Evolutionary conservation across 345 rosid species (phyloP), one percentile per base, ranked within the genome.

Genomic region (Pistacia integerrima): DNA sequence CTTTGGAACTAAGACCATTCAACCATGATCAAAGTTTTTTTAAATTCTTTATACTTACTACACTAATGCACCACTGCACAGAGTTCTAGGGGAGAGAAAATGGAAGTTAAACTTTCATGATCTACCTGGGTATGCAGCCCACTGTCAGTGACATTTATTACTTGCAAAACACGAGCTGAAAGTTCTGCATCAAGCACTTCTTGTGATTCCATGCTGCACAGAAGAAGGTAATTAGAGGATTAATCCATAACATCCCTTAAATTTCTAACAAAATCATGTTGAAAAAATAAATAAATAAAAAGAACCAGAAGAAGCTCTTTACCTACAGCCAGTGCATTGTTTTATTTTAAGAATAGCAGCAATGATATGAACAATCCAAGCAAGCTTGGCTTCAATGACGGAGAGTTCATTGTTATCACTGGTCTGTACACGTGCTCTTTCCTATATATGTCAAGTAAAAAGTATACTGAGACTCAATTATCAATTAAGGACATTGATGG

Each of bases 111-210:
- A 64, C 52, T 33, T 67, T 56, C 72, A 70, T 81, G 71, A 61
- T 56, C 70, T 80, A 93, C 98, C 97, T 94, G 98, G 81, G 85
- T 81, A 79, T 91, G 99, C 41, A 88, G 84, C 78, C 98, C 98
- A 87, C 92, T 92, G 79, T 97, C 99, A 70, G 90, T 90, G 78
- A 96, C 90, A 81, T 87, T 90, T 71, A 94, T 92, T 79, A 96
- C 86, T 86, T 88, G 97, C 89, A 97, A 82, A 82, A 97, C 93
- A 82, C 97, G 98, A 77, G 99, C 99, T 60, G 99, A 91, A 79
- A 97, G 98, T 82, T 97, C 99, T 9, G 99, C 99, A 86, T 97
- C 99, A 79, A 97, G 91, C 78, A 90, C 87, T 86, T 97, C 99
- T 80, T 91, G 99, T 30, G 97, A 87, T 84, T 97, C 99, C 88